Base-by-base conservation (phyloP, 1,284 basidiomycete species). In the Naganishia cerealis region DNA sequence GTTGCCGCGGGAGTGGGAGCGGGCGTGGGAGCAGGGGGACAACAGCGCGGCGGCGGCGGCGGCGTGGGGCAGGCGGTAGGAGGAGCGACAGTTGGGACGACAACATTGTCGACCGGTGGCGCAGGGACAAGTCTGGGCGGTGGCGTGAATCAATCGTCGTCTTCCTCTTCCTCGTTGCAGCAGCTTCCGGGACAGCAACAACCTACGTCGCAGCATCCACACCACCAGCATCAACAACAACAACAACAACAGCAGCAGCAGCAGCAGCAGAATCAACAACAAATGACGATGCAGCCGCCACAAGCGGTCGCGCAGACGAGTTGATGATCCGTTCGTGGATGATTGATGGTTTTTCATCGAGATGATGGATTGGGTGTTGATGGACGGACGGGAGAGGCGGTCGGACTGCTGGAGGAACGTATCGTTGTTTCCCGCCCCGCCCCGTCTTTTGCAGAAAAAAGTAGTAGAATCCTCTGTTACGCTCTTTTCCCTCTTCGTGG, bases 231-330 rank as follows among this genome's bases (percentile, higher is more conserved):
- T 46, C 55, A 40, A 18, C 40, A 33, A 53, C 67, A 52, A 63
- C 67, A 38, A 57, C 67, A 26, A 57, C 69, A 21, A 63, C 67
- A 40, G 48, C 55, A 46, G 58, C 70, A 26, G 52, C 71, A 6
- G 68, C 71, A 33, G 69, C 67, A 39, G 65, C 71, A n/a, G 69
- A 69, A 21, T 9, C 55, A 58, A 21, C 61, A 68, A 33, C 36
- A 56, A 40, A 33, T 33, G 29, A 33, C 29, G 29, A 33, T 33
- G 29, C 29, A 18, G 50, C 13, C 13, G 42, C 59, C 52, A 24
- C 59, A 63, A 16, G 29, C 36, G 38, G 38, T 63, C 18, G 61
- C 61, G 21, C 61, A 63, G 50, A 63, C 48, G 48, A 63, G 61
- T 43, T 63, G 61, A 63, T 16, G 50, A 16, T 12, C 50, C n/a